A percentile compares a stretch with the other conserved stretches of the same genome.
These are phyloP conservation scores for Hypoxylon sp. DNA, from an alignment of 2,329 filamentous ascomycete species.

Conservation along the genomic window DNA sequence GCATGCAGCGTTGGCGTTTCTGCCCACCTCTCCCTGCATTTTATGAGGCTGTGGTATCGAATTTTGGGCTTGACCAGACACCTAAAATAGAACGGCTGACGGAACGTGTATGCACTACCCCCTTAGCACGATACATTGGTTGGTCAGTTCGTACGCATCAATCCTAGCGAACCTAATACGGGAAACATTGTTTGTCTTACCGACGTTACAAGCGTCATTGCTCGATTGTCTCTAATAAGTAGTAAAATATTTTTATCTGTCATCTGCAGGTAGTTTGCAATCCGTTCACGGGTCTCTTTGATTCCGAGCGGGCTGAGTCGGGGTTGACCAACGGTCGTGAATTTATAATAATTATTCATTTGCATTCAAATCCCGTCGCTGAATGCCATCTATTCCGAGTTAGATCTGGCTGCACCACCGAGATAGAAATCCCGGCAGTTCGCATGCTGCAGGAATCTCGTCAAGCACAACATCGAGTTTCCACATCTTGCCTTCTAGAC, in stretches of 20 bases:
- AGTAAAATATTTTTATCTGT: slow-evolving; percentile 35
- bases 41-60: slow-evolving; percentile 38
- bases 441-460: slow-evolving; percentile 78
- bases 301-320: slow-evolving; percentile 27
- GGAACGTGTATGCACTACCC: slow-evolving; percentile 23
- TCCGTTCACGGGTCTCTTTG: slow-evolving; percentile 25
- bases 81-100: slow-evolving; percentile 44
- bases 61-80: slow-evolving; percentile 25
- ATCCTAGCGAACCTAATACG: slow-evolving; percentile 7
- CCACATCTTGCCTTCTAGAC: slow-evolving; percentile 77
- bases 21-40: slow-evolving; percentile 40
- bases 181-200: slow-evolving; percentile 32
- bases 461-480: slow-evolving; percentile 82
- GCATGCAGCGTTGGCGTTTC: slow-evolving; percentile 40
- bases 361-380: slow-evolving; percentile 17
- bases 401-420: slow-evolving; percentile 84
- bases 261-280: slow-evolving; percentile 19
- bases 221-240: slow-evolving; percentile 6
- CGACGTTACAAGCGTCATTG: slow-evolving; percentile 26
- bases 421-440: slow-evolving; percentile 71
- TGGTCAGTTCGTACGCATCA: slow-evolving; percentile 34
- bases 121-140: slow-evolving; percentile 26
- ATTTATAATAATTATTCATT: slow-evolving; percentile 28
- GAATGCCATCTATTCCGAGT: slow-evolving; percentile 23
- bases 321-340: slow-evolving; percentile 19